Percentiles rank a stretch among this genome's conserved stretches.
Conservation (phyloP, 2,329 filamentous ascomycete genomes). For the Helotiales sp. region DNA sequence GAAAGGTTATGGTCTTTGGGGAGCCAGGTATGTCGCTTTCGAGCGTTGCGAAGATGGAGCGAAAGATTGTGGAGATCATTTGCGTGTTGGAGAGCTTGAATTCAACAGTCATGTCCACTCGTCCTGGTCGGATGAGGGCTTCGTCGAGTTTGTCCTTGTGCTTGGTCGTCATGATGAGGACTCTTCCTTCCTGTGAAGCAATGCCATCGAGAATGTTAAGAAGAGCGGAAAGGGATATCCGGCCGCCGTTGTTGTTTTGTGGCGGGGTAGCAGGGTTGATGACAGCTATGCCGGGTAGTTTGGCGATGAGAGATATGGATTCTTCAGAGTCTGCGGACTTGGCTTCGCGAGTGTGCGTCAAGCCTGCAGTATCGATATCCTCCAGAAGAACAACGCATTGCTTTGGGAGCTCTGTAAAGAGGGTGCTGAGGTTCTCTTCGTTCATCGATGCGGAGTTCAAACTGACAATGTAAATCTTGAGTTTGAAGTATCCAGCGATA, state of each 20-base stretch:
- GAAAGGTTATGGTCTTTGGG: not conserved
- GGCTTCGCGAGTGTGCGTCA: constrained; percentile 56
- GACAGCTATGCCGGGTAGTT: constrained; percentile 18
- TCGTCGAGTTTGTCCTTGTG: constrained; percentile 64
- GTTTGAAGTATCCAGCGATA: constrained; percentile 70
- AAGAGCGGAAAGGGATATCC: constrained; percentile 65
- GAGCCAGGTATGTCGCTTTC: constrained; percentile 36
- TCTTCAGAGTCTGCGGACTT: constrained; percentile 23
- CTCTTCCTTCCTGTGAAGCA: constrained; percentile 67
- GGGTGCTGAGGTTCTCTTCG: constrained; percentile 66
- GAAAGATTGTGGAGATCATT: constrained; percentile 41
- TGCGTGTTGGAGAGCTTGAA: constrained; percentile 49
- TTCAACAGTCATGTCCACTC: constrained; percentile 63
- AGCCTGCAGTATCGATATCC: constrained; percentile 75
- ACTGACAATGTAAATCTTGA: constrained; percentile 75
- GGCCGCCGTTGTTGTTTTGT: constrained; percentile 19
- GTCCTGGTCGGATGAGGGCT: constrained; percentile 65
- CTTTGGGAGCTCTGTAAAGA: constrained; percentile 71
- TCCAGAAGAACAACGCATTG: constrained; percentile 77
- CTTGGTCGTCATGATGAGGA: constrained; percentile 76
- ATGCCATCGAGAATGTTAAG: constrained; percentile 74
- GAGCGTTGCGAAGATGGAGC: constrained; percentile 46
- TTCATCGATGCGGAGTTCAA: constrained; percentile 65
- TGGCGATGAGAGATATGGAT: constrained; percentile 32
- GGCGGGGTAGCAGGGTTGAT: constrained; percentile 8